A percentile compares a stretch with the other conserved stretches of the same genome.
Evolutionary conservation across 2,329 filamentous ascomycete species (phyloP).

Genomic region (Zymoseptoria pseudotritici): DNA sequence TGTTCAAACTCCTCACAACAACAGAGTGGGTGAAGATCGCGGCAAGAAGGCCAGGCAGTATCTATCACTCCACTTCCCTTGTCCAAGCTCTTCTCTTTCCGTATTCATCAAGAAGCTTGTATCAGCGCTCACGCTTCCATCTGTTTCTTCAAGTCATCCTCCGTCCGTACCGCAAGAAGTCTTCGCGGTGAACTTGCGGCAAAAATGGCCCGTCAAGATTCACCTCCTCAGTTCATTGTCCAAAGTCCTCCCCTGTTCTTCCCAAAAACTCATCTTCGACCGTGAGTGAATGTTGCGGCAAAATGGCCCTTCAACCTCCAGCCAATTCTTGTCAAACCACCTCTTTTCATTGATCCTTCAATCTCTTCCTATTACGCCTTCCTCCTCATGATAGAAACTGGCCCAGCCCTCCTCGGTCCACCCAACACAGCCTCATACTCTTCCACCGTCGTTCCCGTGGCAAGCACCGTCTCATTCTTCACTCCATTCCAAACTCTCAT

Average conservation of each 20-base stretch:
- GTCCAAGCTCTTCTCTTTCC: too few species aligned
- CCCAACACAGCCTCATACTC: background rate
- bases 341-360: background rate
- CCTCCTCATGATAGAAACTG: background rate
- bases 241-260: too few species aligned
- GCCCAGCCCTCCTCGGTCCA: background rate
- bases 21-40: too few species aligned
- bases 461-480: background rate
- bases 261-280: too few species aligned
- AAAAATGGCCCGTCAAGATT: background rate
- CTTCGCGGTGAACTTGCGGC: background rate
- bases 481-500: background rate
- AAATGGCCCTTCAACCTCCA: background rate
- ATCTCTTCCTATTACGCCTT: background rate
- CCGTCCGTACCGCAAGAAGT: background rate
- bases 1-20: too few species aligned
- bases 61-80: too few species aligned
- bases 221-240: background rate
- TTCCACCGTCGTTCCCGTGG: background rate
- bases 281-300: background rate
- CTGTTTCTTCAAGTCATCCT: background rate
- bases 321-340: background rate
- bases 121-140: background rate
- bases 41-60: too few species aligned
- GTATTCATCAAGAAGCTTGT: too few species aligned